Percentiles rank a stretch among this genome's conserved stretches.
Evolutionary conservation across 2,329 filamentous ascomycete species (phyloP).

Genomic region (Teratosphaeria epicoccoides): DNA sequence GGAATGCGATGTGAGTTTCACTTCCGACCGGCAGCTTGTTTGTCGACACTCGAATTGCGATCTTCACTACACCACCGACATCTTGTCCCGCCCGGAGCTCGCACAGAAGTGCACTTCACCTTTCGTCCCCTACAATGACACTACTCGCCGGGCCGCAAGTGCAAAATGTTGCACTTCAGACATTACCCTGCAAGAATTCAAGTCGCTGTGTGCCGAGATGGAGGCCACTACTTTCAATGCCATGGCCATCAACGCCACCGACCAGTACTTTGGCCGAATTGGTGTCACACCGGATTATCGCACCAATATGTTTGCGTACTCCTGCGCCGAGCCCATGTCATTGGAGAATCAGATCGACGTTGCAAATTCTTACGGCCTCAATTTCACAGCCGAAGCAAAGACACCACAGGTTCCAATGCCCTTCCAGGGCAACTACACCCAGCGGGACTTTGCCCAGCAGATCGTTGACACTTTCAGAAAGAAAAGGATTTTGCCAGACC

Average conservation of each 20-base stretch:
- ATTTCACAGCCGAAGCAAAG: conserved; percentile 60
- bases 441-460: conserved; percentile 54
- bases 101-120: conserved; percentile 53
- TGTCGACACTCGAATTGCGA: conserved; percentile 60
- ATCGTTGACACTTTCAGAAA: conserved; percentile 50
- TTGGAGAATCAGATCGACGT: conserved; percentile 53
- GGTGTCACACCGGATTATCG: conserved; percentile 46
- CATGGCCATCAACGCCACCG: conserved; percentile 39
- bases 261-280: conserved; percentile 39
- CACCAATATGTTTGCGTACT: conserved; percentile 51
- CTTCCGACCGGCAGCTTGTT: conserved; percentile 53
- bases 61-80: conserved; percentile 58
- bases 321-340: conserved; percentile 52
- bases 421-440: conserved; percentile 53
- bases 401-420: conserved; percentile 56
- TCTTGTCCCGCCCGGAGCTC: conserved; percentile 50
- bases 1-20: conserved; percentile 60
- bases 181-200: conserved; percentile 57
- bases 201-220: conserved; percentile 60
- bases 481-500: conserved; percentile 41
- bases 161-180: conserved; percentile 64
- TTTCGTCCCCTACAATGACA: conserved; percentile 40
- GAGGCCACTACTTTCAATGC: conserved; percentile 52
- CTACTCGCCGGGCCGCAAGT: conserved; percentile 38
- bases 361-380: conserved; percentile 46